Base-by-base conservation (phyloP, 768 basidiomycete species). In the Pisolithus albus region DNA sequence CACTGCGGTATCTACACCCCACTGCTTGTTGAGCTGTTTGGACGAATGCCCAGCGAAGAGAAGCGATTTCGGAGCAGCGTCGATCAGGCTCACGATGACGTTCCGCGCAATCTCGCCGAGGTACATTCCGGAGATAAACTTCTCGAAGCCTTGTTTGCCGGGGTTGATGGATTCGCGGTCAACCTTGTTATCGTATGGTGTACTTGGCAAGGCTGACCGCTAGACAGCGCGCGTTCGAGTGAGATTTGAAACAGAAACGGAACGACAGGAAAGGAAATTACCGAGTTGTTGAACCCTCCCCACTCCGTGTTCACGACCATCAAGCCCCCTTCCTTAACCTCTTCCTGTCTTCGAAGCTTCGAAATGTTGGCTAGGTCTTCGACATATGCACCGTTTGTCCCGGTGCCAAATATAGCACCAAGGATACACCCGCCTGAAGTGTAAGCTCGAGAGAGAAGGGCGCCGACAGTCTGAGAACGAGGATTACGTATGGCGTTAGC, bases 121-220 rank as follows among this genome's bases (percentile, higher is more conserved):
- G 68, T 99, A 99, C 95, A 99, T 97, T 51, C 96, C 96, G 1
- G 92, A 96, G 59, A 99, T 88, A 72, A 96, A 92, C 74, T 98
- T 99, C 70, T 99, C 96, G 64, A 92, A 98, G 2, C 89, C 89
- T 66, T 98, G 96, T 65, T 80, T 86, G 34, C 79, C 75, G 24
- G 94, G 93, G 62, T 99, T 99, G 70, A 98, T 97, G 52, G 87
- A 91, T 61, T 87, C 81, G 47, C 96, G 85, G 68, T 99, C 96
- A 19, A 98, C 74, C 54, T 86, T 82, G 70, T 88, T 93, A 68
- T 99, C 96, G 61, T 83, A 96, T 3, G 88, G 80, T 1, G 95
- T 96, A 6, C 83, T 80, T 5, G 93, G 94, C 11, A 99, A 79
- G 47, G 86, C 82, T 10, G 80, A 75, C 51, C 94, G 84, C 86